Conservation (phyloP, 208 protist genomes). For the Angomonas desouzai region DNA sequence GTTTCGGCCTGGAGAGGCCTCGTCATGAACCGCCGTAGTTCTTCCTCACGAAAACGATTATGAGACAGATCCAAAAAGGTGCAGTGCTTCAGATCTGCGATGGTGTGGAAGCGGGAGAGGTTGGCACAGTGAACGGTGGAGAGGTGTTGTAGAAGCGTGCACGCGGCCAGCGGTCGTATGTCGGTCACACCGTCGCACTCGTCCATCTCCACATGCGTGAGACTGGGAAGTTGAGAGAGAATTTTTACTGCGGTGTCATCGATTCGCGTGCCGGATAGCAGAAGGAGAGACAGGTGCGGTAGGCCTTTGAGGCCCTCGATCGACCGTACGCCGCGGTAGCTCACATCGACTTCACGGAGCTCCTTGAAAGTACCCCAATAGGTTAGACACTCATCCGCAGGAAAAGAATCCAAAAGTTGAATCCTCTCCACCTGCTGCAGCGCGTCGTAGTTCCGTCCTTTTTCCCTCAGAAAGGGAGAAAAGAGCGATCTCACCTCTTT, state of each 20-base stretch:
- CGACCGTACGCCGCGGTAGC: conserved; percentile 20
- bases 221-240: conserved; percentile 24
- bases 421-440: conserved; percentile 20
- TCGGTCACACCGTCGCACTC: conserved; percentile 33
- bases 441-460: conserved; percentile 3
- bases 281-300: conserved; percentile 21
- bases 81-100: conserved; percentile 17
- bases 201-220: conserved; percentile 32
- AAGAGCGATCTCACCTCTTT: conserved; percentile 14
- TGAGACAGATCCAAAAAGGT: conserved; percentile 25
- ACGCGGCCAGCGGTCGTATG: conserved; percentile 25
- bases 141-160: conserved; percentile 18
- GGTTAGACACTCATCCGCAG: conserved; percentile 20
- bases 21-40: conserved; percentile 16
- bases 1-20: conserved; percentile 8
- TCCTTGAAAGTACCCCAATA: conserved; percentile 23
- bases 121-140: conserved; percentile 20
- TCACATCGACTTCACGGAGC: conserved; percentile 24
- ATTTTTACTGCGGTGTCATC: conserved; percentile 35
- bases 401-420: conserved; percentile 16
- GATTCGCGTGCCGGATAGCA: conserved; percentile 29
- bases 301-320: conserved; percentile 25
- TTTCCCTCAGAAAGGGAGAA: conserved; percentile 15
- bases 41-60: conserved; percentile 19
- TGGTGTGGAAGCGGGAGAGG: conserved; percentile 17